Conservation (phyloP, 2,329 filamentous ascomycete species). For the Hypoxylon sp. region DNA sequence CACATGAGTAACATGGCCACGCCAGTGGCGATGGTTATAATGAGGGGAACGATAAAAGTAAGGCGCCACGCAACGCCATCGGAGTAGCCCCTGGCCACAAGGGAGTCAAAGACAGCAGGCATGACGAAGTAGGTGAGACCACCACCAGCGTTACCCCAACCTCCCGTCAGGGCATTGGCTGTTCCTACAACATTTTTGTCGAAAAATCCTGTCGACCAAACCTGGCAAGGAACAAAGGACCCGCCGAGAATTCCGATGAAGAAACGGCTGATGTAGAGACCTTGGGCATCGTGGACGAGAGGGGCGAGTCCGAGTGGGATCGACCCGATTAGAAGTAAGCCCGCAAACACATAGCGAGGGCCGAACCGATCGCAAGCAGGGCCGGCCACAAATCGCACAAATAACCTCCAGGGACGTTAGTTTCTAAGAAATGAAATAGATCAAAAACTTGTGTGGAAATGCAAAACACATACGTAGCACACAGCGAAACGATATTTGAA, state of each 20-base stretch:
- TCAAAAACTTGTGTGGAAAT: not conserved
- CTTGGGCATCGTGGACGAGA: conserved; percentile 75
- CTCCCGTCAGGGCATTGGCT: conserved; percentile 87
- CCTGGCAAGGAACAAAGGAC: conserved; percentile 87
- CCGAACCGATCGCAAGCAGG: conserved; percentile 90
- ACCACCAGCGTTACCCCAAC: conserved; percentile 89
- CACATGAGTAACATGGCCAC: conserved; percentile 80
- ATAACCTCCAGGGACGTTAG: conserved; percentile 62
- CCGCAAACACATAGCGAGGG: conserved; percentile 83
- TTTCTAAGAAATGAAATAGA: conserved; percentile 1
- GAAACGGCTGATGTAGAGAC: conserved; percentile 81
- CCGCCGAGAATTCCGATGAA: conserved; percentile 86
- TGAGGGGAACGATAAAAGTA: conserved; percentile 85
- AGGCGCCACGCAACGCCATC: conserved; percentile 85
- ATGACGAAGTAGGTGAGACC: conserved; percentile 95
- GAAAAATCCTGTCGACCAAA: conserved; percentile 94
- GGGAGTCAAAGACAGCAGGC: conserved; percentile 88
- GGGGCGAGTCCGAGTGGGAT: conserved; percentile 88
- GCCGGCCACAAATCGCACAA: conserved; percentile 83
- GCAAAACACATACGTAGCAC: conserved; percentile 69
- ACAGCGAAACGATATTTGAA: conserved; percentile 89
- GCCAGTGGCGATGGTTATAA: conserved; percentile 77
- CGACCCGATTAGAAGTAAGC: conserved; percentile 81
- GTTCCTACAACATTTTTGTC: conserved; percentile 93
- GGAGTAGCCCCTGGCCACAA: conserved; percentile 73